Evolutionary conservation across 371 early-diverging fungal genomes (phyloP), one percentile per base, ranked within the genome.

Genomic region (Rhizopus microsporus): DNA sequence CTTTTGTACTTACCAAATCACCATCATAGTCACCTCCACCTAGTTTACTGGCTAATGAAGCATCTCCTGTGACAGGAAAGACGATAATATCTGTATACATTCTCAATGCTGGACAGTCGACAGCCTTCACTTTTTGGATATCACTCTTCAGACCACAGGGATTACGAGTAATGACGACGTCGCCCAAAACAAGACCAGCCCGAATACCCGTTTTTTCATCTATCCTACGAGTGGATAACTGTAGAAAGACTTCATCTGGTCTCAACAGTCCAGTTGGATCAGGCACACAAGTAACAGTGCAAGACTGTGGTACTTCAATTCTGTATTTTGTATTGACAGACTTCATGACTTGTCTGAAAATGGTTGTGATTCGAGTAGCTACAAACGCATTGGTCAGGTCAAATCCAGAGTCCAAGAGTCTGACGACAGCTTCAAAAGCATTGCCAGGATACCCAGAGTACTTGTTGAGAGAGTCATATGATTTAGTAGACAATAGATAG

Each of bases 11-110:
- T 67, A 80, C 78, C 46, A 74, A 68, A 62, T 80, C 81, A 48
- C 81, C 81, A 68, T 80, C 81, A 59, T 80, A 80, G 54, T 80
- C 81, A 60, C 81, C 81, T 32, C 81, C 81, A 59, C 72, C 66
- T 4, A 80, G 49, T 47, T 66, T 62, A 54, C 71, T 76, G 4
- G 77, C 81, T 13, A 80, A 49, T 15, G 81, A 76, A 7, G 67
- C 56, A n/a, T 63, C 52, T 3, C 73, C 75, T 38, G 74, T 67
- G 10, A 65, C 54, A 7, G 81, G 65, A 51, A 78, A 80, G 2
- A 80, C 59, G 17, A 75, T 59, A 8, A 80, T 42, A 63, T 80
- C 78, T 15, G 68, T 69, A 39, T 80, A 80, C 45, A 71, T 66
- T 33, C 72, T 51, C 9, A 80, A 44, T 3, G 56, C 62, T 8